These are phyloP conservation scores for Ascochyta rabiei DNA, from an alignment of 2,329 filamentous ascomycete genomes.

Conservation along the genomic window DNA sequence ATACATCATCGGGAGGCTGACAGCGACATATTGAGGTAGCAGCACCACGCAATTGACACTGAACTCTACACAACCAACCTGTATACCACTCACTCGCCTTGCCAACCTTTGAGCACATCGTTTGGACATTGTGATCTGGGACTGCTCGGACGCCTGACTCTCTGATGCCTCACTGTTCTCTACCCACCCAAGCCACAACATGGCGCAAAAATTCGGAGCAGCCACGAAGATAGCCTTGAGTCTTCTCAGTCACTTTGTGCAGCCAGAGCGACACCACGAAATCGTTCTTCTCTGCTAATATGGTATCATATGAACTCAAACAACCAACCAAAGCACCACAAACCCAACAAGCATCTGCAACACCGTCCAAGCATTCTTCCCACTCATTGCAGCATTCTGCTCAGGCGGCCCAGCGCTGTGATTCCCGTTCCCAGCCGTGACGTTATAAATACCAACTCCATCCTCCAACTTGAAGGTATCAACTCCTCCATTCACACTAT, in stretches of 20 bases:
- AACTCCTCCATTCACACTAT: slow-evolving; percentile 42
- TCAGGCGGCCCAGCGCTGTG: slow-evolving; percentile 9
- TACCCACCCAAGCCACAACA: too few relatives aligned
- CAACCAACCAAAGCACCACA: background rate
- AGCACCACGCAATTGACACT: too few relatives aligned
- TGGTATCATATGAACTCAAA: slow-evolving; percentile 8
- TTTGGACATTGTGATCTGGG: too few relatives aligned
- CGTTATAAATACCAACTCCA: slow-evolving; percentile 20
- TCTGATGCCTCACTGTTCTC: too few relatives aligned
- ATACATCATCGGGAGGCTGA: slow-evolving; percentile 78
- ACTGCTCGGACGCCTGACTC: too few relatives aligned
- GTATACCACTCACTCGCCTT: too few relatives aligned
- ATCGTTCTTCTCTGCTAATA: background rate
- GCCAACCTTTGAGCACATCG: too few relatives aligned
- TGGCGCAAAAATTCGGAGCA: too few relatives aligned
- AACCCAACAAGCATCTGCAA: background rate
- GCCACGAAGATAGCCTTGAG: too few relatives aligned
- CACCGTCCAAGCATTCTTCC: background rate
- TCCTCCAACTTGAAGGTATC: slow-evolving; percentile 14
- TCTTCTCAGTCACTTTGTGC: too few relatives aligned
- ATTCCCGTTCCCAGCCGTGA: slow-evolving; percentile 14
- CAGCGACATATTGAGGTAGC: slow-evolving; percentile 64
- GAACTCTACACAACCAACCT: too few relatives aligned
- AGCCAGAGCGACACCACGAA: background rate
- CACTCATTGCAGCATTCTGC: background rate